Percentiles rank a stretch among this genome's conserved stretches.
phyloP scores from a whole-genome alignment of 257 asterid genomes.

The Schizonepeta tenuifolia region DNA sequence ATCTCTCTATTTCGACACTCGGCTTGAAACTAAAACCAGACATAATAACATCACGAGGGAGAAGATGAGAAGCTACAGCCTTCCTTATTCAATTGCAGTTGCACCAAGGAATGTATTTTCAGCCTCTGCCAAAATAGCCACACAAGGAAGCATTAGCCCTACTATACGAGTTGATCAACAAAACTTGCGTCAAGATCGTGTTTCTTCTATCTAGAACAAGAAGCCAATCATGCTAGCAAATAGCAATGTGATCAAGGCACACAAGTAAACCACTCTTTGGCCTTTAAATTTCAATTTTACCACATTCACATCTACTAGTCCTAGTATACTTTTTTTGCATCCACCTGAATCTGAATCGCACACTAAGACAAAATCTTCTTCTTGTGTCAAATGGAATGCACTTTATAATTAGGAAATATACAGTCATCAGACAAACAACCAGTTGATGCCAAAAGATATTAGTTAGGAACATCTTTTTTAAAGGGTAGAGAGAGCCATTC shows the following conservation, averaged over 20 bases:
- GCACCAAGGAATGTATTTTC: conserved; percentile 21
- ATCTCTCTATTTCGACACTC: no score
- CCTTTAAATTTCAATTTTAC: no score
- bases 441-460: not conserved
- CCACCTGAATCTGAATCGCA: no score
- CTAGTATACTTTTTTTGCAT: no score
- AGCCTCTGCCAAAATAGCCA: conserved; percentile 36
- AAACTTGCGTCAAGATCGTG: no score
- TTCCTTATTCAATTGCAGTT: conserved; percentile 34
- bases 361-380: not conserved
- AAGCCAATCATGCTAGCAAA: not conserved
- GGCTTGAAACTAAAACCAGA: conserved; percentile 8
- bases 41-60: conserved; percentile 16
- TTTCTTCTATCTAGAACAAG: not conserved
- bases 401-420: not conserved
- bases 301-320: no score
- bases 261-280: no score
- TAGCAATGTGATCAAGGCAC: not conserved
- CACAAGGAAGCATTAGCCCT: conserved; percentile 3
- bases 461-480: not conserved
- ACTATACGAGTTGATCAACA: not conserved
- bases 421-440: not conserved
- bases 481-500: not conserved
- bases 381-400: not conserved
- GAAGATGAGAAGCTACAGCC: conserved; percentile 23